phyloP scores from a whole-genome alignment of 768 basidiomycete genomes.

The Mycena leptocephala region DNA sequence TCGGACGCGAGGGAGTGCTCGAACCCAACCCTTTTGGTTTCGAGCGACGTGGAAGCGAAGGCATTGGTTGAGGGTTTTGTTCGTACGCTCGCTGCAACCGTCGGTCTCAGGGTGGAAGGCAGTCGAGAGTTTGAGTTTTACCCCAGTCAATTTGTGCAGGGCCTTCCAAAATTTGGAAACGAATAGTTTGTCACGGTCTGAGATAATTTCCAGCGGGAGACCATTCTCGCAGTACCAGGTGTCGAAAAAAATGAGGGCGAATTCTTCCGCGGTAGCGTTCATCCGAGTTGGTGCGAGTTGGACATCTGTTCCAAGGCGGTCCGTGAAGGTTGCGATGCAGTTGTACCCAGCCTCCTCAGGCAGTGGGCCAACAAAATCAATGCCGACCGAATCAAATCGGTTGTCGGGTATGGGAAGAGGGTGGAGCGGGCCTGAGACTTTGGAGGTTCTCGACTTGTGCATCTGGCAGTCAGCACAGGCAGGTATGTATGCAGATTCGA shows the following conservation, averaged over 20 bases:
- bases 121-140: slow-evolving; percentile 47
- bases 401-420: slow-evolving; percentile 40
- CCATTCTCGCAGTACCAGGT: slow-evolving; percentile 40
- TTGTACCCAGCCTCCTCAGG: slow-evolving; percentile 26
- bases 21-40: slow-evolving; percentile 48
- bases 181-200: slow-evolving; percentile 52
- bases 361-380: slow-evolving; percentile 37
- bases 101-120: slow-evolving; percentile 55
- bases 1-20: slow-evolving; percentile 35
- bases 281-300: slow-evolving; percentile 25
- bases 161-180: slow-evolving; percentile 50
- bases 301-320: slow-evolving; percentile 20
- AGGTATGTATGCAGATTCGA: slow-evolving; percentile 41
- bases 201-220: slow-evolving; percentile 14
- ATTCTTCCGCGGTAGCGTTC: slow-evolving; percentile 22
- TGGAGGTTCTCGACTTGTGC: slow-evolving; percentile 41
- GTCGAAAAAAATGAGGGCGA: slow-evolving; percentile 39
- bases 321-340: slow-evolving; percentile 16
- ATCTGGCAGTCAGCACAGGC: slow-evolving; percentile 47
- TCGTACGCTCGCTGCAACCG: slow-evolving; percentile 44
- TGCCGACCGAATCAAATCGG: slow-evolving; percentile 17
- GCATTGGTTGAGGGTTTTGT: slow-evolving; percentile 43
- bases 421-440: slow-evolving; percentile 42
- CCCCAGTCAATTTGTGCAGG: no score
- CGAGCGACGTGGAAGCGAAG: slow-evolving; percentile 40